Percentiles rank a stretch among this genome's conserved stretches.
Evolutionary conservation across 2,329 filamentous ascomycete genomes (phyloP).

Genomic region (Penicillium sp.): DNA sequence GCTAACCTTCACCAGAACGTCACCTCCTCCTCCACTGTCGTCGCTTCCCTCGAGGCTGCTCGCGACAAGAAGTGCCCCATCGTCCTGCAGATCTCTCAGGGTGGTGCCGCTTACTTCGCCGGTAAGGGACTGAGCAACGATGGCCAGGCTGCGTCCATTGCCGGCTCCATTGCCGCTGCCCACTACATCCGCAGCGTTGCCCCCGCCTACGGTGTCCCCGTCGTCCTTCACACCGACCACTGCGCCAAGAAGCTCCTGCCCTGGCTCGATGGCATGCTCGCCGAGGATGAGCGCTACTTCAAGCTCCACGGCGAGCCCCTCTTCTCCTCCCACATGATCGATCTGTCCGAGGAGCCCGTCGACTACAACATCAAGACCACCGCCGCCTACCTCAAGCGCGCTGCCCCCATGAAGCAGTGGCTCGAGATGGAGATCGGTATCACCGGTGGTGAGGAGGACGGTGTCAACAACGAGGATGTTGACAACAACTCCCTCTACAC

Average conservation of each 20-base stretch:
- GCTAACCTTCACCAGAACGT: conserved; percentile 62
- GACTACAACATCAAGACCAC: conserved; percentile 91
- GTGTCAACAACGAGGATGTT: conserved; percentile 96
- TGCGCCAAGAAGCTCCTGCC: conserved; percentile 99
- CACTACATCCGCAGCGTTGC: conserved; percentile 91
- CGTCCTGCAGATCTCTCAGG: conserved; percentile 90
- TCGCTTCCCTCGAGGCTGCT: conserved; percentile 89
- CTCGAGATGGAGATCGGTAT: conserved; percentile 98
- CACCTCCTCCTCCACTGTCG: conserved; percentile 84
- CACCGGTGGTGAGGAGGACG: conserved; percentile 95
- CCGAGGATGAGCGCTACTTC: conserved; percentile 92
- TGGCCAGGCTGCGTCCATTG: conserved; percentile 84
- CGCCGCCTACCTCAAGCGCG: conserved; percentile 87
- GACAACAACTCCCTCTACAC: conserved; percentile 98
- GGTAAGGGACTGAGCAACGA: conserved; percentile 83
- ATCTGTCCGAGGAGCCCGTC: conserved; percentile 87
- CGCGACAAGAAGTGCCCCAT: conserved; percentile 87
- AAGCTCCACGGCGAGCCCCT: conserved; percentile 88
- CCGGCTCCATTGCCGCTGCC: conserved; percentile 81
- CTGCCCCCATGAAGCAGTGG: conserved; percentile 97
- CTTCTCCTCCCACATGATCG: conserved; percentile 98
- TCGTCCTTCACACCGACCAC: conserved; percentile 95
- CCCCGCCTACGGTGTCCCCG: conserved; percentile 82
- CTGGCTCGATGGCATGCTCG: conserved; percentile 94
- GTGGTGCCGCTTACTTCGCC: conserved; percentile 88